Percentiles rank a stretch among this genome's conserved stretches.
Conservation (phyloP, 352 stramenopile species). For the Globisporangium abappressorium region DNA sequence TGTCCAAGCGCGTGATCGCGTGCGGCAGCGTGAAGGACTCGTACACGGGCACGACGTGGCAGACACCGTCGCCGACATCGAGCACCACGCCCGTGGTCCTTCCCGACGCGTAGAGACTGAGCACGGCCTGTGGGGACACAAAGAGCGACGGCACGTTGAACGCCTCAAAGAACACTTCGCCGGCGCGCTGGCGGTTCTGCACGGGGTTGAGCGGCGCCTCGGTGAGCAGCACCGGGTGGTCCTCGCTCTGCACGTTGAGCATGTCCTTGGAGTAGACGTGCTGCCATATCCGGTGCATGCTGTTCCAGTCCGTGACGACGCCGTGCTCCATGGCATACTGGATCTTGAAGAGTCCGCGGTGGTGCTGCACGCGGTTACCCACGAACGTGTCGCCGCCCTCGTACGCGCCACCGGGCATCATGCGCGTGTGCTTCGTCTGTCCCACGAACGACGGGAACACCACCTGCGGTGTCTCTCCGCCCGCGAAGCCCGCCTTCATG, state of each 20-base stretch:
- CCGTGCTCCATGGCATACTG: constrained; percentile 88
- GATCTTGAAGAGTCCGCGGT: constrained; percentile 80
- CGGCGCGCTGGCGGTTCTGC: constrained; percentile 69
- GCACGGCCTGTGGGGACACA: constrained; percentile 79
- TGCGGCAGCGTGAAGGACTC: constrained; percentile 81
- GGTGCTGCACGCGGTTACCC: constrained; percentile 72
- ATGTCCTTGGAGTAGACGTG: constrained; percentile 89
- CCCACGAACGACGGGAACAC: constrained; percentile 79
- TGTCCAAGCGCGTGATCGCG: constrained; percentile 77
- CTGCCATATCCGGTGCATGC: constrained; percentile 89
- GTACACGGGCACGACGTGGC: constrained; percentile 85
- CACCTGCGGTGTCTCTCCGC: constrained; percentile 69
- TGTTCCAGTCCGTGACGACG: constrained; percentile 80
- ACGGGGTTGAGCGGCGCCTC: constrained; percentile 79
- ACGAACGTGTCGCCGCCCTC: constrained; percentile 76
- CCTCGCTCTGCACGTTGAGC: constrained; percentile 84
- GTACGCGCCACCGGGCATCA: constrained; percentile 83
- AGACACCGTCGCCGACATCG: constrained; percentile 87
- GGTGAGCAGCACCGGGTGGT: constrained; percentile 82
- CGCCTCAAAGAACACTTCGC: constrained; percentile 85
- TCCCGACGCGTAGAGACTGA: constrained; percentile 88
- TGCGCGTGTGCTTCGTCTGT: constrained; percentile 72
- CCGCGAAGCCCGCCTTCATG: constrained; percentile 82
- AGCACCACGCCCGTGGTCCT: constrained; percentile 85
- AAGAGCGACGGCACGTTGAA: constrained; percentile 88